phyloP scores from a whole-genome alignment of 106 monocot species.

The Amphibolis antarctica region DNA sequence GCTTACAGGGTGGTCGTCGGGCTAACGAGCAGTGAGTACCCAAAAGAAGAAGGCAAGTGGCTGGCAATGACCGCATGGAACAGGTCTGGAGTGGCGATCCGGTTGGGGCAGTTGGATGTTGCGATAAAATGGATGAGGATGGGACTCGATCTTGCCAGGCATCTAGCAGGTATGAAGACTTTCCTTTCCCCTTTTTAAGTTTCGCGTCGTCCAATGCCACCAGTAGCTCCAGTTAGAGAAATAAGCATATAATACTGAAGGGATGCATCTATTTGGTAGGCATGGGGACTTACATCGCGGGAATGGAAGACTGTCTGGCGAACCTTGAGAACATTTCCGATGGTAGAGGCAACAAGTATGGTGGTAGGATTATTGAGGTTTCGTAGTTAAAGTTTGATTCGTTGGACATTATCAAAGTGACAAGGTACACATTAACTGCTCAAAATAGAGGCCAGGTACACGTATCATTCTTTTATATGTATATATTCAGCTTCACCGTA shows the following conservation, averaged over 20 bases:
- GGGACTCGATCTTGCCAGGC: constrained; percentile 61
- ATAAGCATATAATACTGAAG: neutral
- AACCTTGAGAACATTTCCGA: constrained; percentile 32
- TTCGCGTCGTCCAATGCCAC: neutral
- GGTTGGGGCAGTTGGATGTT: constrained; percentile 34
- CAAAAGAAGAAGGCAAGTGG: constrained; percentile 83
- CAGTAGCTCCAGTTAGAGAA: neutral
- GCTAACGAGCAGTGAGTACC: constrained; percentile 60
- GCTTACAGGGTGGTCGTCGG: constrained; percentile 87
- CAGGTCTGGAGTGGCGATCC: constrained; percentile 39
- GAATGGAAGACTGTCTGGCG: constrained; percentile 53
- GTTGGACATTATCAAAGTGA: too few species aligned
- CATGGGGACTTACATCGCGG: constrained; percentile 46
- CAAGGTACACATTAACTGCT: too few species aligned
- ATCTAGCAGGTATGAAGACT: constrained; percentile 41
- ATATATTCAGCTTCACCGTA: too few species aligned
- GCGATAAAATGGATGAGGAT: constrained; percentile 90
- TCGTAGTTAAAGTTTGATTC: too few species aligned
- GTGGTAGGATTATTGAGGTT: too few species aligned
- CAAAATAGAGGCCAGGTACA: too few species aligned
- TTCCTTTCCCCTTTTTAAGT: neutral
- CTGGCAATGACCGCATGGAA: constrained; percentile 88
- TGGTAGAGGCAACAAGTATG: neutral
- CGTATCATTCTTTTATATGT: too few species aligned
- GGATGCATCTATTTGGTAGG: constrained; percentile 7